These are phyloP conservation scores for Exophiala sideris DNA, from an alignment of 2,329 filamentous ascomycete species.

Conservation along the genomic window DNA sequence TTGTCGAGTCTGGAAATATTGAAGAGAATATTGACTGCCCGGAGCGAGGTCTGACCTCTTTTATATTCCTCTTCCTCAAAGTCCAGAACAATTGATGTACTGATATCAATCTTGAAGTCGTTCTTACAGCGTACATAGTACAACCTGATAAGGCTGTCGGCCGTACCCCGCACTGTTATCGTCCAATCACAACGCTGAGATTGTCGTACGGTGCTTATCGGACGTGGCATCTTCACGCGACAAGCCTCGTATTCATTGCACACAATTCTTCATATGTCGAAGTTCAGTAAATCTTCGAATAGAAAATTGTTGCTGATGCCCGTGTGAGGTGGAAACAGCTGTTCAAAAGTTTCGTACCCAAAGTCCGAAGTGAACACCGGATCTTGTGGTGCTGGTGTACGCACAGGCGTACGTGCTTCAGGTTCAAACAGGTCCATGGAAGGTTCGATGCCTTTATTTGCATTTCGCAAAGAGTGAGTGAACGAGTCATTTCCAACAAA, in stretches of 20 bases:
- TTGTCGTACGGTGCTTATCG: conserved; percentile 10
- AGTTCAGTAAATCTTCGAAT: conserved; percentile 26
- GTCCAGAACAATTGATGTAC: background rate
- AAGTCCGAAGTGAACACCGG: conserved; percentile 15
- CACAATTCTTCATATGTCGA: conserved; percentile 16
- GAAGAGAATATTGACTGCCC: too few species aligned
- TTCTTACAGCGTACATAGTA: background rate
- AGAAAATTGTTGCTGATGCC: conserved; percentile 27
- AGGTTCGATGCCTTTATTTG: conserved; percentile 13
- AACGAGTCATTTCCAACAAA: conserved; percentile 26
- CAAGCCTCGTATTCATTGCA: conserved; percentile 3
- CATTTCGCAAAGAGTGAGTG: conserved; percentile 16
- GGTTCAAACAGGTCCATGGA: conserved; percentile 19
- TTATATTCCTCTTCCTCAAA: background rate
- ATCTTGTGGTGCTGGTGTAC: conserved; percentile 12
- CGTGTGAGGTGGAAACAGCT: conserved; percentile 24
- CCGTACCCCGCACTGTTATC: conserved; percentile 11
- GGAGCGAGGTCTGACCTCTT: background rate
- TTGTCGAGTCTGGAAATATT: too few species aligned
- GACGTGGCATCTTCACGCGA: background rate
- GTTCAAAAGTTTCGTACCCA: conserved; percentile 23
- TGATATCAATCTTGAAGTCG: background rate
- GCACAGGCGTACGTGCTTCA: conserved; percentile 4
- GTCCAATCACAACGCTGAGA: conserved; percentile 10
- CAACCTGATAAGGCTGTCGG: conserved; percentile 14